Evolutionary conservation across 2,329 filamentous ascomycete genomes (phyloP), one percentile per base, ranked within the genome.

Genomic region (Ustulina deusta): DNA sequence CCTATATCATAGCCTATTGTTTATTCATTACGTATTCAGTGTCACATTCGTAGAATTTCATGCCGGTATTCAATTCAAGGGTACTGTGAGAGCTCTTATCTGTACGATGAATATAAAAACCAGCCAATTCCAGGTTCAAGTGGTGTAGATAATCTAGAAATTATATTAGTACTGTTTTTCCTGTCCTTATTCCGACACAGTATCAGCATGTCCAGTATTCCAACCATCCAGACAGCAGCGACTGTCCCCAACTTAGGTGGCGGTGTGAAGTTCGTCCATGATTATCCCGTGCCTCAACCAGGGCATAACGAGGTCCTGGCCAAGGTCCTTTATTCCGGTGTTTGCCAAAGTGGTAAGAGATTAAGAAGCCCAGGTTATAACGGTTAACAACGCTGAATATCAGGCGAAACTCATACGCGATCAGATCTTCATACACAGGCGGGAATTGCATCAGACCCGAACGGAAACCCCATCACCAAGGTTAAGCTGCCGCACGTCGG

Each of bases 401-500:
- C 4, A 56, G 27, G 13, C 10, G 17, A 42, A 32, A 61, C 25
- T 56, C 22, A 64, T n/a, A 7, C n/a, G 17, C 15, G 10, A 46
- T 10, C 57, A 81, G 80, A 82, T 61, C 78, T 82, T 9, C 79
- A 81, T 60, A 81, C 80, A 6, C 81, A 80, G 70, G 69, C 75
- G 11, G 80, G 80, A 34, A 79, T 79, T 13, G 80, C 79, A 17
- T 54, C 65, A n/a, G 51, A 44, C 7, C 3, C 63, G 10, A 49
- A 59, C 20, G 68, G 85, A 1, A 87, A 63, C 4, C 81, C 80
- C 10, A 83, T 83, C 38, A 81, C 79, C 1, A 75, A 80, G 15
- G 80, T 83, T 68, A 83, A 83, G 63, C 73, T 82, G 0, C 82
- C 82, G 0, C 81, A 83, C 61, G 75, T 83, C n/a, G 81, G 81